These are phyloP conservation scores for Malbranchea cinnamomea DNA, from an alignment of 2,329 filamentous ascomycete genomes.

Conservation along the genomic window DNA sequence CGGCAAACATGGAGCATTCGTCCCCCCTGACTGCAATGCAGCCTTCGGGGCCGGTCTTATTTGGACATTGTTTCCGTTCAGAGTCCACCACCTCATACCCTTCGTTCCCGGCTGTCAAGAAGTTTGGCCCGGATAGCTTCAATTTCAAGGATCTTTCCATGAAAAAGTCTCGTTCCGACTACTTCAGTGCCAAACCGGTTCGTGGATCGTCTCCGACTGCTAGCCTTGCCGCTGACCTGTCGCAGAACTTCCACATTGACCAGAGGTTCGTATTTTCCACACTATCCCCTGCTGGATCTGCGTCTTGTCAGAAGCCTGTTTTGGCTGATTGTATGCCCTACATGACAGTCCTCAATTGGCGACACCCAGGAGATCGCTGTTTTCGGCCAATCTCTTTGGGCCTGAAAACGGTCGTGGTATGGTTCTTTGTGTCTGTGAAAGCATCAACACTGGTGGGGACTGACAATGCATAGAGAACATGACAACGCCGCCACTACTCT, in stretches of 20 bases:
- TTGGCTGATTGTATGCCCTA: slow-evolving; percentile 15
- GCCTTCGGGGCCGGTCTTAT: slow-evolving; percentile 49
- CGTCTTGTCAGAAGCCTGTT: too few species aligned
- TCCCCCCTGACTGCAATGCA: slow-evolving; percentile 91
- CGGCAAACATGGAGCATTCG: slow-evolving; percentile 68
- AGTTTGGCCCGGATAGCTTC: slow-evolving; percentile 50
- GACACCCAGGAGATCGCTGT: slow-evolving; percentile 71
- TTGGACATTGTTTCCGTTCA: slow-evolving; percentile 46
- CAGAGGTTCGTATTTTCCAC: too few species aligned
- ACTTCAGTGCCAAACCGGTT: slow-evolving; percentile 65
- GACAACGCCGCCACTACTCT: slow-evolving; percentile 70
- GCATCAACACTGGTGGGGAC: slow-evolving; percentile 19
- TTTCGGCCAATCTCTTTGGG: slow-evolving; percentile 56
- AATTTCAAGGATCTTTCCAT: slow-evolving; percentile 62
- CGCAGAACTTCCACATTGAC: slow-evolving; percentile 93
- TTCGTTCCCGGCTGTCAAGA: slow-evolving; percentile 37
- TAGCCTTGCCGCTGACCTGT: slow-evolving; percentile 83
- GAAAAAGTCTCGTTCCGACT: slow-evolving; percentile 57
- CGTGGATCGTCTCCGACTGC: slow-evolving; percentile 80
- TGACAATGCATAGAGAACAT: slow-evolving; percentile 45
- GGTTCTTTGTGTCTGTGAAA: slow-evolving; percentile 3
- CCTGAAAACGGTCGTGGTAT: slow-evolving; percentile 45
- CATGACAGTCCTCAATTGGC: slow-evolving; percentile 58
- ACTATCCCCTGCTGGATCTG: too few species aligned
- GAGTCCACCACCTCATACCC: slow-evolving; percentile 40